These are phyloP conservation scores for Seiridium unicorne DNA, from an alignment of 2,329 filamentous ascomycete species.

Conservation along the genomic window DNA sequence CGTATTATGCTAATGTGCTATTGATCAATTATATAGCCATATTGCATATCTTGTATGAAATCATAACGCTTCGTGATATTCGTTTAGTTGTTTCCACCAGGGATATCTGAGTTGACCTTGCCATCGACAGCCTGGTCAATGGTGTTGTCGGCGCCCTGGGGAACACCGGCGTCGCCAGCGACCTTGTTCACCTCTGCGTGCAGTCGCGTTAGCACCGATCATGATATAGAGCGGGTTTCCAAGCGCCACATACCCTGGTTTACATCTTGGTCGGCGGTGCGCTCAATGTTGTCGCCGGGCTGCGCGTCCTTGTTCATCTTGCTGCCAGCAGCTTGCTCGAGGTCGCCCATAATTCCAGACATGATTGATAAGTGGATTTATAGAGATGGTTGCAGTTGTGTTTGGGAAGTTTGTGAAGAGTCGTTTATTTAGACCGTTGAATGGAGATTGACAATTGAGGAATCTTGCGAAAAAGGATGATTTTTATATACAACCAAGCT, in stretches of 20 bases:
- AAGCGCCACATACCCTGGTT: slow-evolving; percentile 12
- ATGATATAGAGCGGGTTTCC: background rate
- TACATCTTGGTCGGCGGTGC: slow-evolving; percentile 12
- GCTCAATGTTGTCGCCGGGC: slow-evolving; percentile 16
- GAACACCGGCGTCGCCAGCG: slow-evolving; percentile 13
- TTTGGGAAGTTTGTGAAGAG: background rate
- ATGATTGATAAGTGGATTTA: background rate
- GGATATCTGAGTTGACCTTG: slow-evolving; percentile 18
- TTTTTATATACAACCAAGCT: background rate
- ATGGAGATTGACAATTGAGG: background rate
- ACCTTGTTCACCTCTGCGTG: slow-evolving; percentile 14
- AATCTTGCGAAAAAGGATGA: background rate
- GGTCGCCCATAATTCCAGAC: slow-evolving; percentile 3
- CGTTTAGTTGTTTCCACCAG: slow-evolving; percentile 13
- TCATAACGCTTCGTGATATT: background rate
- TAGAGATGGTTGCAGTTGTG: background rate
- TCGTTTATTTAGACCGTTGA: background rate
- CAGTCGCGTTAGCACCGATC: background rate
- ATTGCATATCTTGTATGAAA: background rate
- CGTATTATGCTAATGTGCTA: too few species aligned
- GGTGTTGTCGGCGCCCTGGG: slow-evolving; percentile 8
- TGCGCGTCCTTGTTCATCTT: slow-evolving; percentile 16
- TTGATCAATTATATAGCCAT: background rate
- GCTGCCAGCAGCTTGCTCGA: slow-evolving; percentile 4
- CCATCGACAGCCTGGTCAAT: slow-evolving; percentile 14